phyloP scores from a whole-genome alignment of 192 early-diverging fungal species.

The Backusella sp. region DNA sequence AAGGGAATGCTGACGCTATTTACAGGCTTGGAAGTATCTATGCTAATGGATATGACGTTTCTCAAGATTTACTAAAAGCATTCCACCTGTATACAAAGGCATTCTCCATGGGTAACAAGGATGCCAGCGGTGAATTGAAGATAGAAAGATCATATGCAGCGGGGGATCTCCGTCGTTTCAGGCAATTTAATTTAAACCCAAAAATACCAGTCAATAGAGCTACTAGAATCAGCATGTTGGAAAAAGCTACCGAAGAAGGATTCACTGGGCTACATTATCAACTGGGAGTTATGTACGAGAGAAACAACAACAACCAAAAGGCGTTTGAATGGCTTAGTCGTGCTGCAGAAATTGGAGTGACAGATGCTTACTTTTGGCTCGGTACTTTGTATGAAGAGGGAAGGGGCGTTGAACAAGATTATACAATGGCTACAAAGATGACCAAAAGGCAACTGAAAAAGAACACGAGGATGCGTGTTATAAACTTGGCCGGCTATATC shows the following conservation, averaged over 20 bases:
- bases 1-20: background rate
- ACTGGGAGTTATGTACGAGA: background rate
- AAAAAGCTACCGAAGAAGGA: background rate
- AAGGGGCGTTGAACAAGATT: background rate
- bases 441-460: too few species aligned
- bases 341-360: background rate
- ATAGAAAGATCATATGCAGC: too few species aligned
- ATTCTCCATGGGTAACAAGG: background rate
- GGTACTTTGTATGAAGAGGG: background rate
- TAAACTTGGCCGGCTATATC: too few species aligned
- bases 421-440: too few species aligned
- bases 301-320: background rate
- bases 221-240: background rate
- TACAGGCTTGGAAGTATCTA: background rate
- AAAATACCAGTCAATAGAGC: background rate
- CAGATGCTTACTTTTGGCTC: background rate
- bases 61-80: background rate
- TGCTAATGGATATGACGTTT: background rate
- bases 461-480: too few species aligned
- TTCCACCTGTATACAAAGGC: background rate
- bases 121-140: background rate
- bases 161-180: accelerated
- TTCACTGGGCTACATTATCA: background rate
- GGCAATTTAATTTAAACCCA: too few species aligned
- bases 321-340: too few species aligned